Base-by-base conservation (phyloP, 306 rosid genomes). In the Ammopiptanthus mongolicus region DNA sequence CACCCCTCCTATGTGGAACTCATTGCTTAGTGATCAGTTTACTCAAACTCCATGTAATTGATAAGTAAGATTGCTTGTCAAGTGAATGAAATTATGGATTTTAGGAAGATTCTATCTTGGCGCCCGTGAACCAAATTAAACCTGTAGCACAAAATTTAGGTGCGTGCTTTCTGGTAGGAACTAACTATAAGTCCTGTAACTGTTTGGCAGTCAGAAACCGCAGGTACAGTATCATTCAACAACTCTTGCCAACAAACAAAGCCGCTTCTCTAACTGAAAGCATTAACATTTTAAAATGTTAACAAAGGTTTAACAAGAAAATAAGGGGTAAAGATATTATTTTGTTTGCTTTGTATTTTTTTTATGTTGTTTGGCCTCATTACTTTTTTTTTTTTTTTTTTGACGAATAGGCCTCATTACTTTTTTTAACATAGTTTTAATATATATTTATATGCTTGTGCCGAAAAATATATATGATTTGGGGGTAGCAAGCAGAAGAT, bases 1-100 rank as follows among this genome's bases (percentile, higher is more conserved):
- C 29, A 8, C 47, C 34, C 71, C 23, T 46, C 29, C 66, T 39
- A 59, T 84, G 81, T 84, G 81, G 85, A 82, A 79, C 88, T 87
- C 77, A 71, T 79, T 67, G 66, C 65, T 76, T 72, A 3, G 61
- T 70, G 71, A 72, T 76, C 74, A 50, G 36, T 71, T 42, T 70
- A 72, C 77, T 52, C 74, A 51, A 57, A 36, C 65, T 73, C 13
- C 66, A 68, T 69, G 56, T 42, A 65, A 57, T 51, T 65, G 21
- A 66, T 19, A 23, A 19, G 0, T 0, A 52, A 8, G 13, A 19
- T 19, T 74, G 66, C 41, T 74, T 74, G 11, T 1, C 18, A 80
- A 59, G 28, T 52, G 59, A 48, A n/a, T 48, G 9, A 48, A 48
- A 19, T 22, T 3, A 18, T 52, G 14, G 59, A 52, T 4, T 52